Evolutionary conservation across 306 rosid genomes (phyloP).

Genomic region (Cicer pinnatifidum): DNA sequence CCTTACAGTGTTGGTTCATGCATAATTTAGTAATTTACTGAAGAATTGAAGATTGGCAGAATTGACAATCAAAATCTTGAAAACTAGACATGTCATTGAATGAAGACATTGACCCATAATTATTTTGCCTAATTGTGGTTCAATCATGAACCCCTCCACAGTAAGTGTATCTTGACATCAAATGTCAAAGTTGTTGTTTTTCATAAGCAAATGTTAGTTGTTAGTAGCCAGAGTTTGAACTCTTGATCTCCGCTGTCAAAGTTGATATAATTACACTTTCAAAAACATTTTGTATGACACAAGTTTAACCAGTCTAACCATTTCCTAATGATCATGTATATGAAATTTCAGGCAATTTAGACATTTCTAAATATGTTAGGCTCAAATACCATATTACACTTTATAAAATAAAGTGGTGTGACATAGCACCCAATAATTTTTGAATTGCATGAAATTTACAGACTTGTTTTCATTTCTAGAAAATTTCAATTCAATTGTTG

Average conservation of each 20-base stretch:
- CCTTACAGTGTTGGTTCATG: neutral
- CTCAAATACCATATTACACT: neutral
- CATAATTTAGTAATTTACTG: conserved; percentile 8
- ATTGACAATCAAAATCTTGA: conserved; percentile 8
- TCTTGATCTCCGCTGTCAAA: neutral
- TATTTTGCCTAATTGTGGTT: neutral
- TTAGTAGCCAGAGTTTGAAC: no score
- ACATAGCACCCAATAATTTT: neutral
- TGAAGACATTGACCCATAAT: neutral
- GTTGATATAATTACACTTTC: neutral
- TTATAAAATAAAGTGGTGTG: neutral
- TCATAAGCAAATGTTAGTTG: no score
- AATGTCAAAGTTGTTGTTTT: neutral
- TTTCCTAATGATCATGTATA: neutral
- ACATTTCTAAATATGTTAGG: neutral
- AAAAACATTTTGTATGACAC: neutral
- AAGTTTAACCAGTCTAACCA: neutral
- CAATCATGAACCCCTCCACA: neutral
- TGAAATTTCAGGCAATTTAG: neutral
- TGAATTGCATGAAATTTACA: neutral
- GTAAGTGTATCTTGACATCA: neutral
- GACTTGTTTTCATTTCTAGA: neutral
- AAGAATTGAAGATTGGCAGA: neutral
- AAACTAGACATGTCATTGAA: conserved; percentile 20
- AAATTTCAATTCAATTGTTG: neutral